Evolutionary conservation across 345 rosid species (phyloP).

Genomic region (Aethionema arabicum): DNA sequence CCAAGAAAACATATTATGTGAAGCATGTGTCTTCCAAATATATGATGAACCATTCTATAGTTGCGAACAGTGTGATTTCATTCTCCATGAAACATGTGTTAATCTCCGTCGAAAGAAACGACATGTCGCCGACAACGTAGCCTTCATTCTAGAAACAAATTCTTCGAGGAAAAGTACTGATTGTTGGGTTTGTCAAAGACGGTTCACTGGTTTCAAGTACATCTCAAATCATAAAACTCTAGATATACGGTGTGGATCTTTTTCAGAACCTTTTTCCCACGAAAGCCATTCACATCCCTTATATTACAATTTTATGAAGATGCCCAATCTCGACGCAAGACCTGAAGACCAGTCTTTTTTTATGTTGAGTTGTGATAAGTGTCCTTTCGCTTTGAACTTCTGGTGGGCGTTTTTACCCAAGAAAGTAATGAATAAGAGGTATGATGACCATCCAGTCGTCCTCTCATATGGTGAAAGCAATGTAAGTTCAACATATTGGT

Average conservation of each 20-base stretch:
- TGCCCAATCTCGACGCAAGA: too few species aligned
- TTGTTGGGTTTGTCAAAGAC: too few species aligned
- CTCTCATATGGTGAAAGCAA: too few species aligned
- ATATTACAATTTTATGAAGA: neutral
- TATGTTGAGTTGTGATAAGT: neutral
- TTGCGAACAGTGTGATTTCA: neutral
- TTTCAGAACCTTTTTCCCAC: neutral
- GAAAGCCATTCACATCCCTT: conserved; percentile 8
- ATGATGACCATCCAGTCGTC: neutral
- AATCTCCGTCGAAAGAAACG: neutral
- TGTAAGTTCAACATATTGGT: too few species aligned
- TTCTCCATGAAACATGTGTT: conserved; percentile 3
- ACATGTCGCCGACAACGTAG: neutral
- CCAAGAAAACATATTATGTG: neutral
- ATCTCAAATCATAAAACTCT: too few species aligned
- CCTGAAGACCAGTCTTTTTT: too few species aligned
- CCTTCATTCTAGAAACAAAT: too few species aligned
- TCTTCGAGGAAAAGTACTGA: too few species aligned
- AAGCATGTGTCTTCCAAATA: neutral
- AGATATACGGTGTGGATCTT: neutral
- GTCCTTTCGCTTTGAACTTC: neutral
- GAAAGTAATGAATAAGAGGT: neutral
- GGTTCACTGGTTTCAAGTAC: too few species aligned
- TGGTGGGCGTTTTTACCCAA: neutral
- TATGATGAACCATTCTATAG: neutral